phyloP scores from a whole-genome alignment of 805 yeast species.

The Candida tibetensis region DNA sequence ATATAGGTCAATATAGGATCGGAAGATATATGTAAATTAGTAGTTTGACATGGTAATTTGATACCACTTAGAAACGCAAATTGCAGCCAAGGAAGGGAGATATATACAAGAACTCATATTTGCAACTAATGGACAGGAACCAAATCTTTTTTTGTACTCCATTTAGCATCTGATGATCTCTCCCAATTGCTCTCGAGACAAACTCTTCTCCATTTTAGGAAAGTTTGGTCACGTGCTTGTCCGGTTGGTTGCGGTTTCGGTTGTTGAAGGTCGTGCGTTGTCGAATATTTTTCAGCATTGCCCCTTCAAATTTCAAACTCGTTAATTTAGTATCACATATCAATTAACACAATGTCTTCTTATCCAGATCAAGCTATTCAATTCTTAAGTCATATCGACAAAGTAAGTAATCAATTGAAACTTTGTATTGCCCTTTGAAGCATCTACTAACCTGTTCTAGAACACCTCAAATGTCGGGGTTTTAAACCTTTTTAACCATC shows the following conservation, averaged over 20 bases:
- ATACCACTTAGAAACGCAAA: no score
- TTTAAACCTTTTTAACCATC: slow-evolving; percentile 38
- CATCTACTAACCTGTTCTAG: slow-evolving; percentile 20
- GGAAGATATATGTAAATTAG: no score
- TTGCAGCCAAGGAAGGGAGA: no score
- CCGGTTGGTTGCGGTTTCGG: no score
- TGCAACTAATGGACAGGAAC: no score
- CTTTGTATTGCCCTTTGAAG: background rate
- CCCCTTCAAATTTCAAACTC: background rate
- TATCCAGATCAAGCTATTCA: slow-evolving; percentile 46
- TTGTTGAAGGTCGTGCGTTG: background rate
- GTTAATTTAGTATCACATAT: background rate
- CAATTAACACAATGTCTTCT: slow-evolving; percentile 38
- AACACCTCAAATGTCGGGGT: slow-evolving; percentile 28
- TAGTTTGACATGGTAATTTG: no score
- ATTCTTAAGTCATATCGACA: slow-evolving; percentile 46
- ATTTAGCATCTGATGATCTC: no score
- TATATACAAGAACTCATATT: no score
- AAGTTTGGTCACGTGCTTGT: no score
- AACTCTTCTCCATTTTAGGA: no score
- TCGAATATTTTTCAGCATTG: background rate
- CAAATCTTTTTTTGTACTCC: no score
- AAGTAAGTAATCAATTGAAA: slow-evolving; percentile 32
- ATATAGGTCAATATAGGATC: no score
- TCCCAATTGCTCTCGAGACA: background rate